Conservation (phyloP, 2,329 filamentous ascomycete species). For the Escovopsis weberi region DNA sequence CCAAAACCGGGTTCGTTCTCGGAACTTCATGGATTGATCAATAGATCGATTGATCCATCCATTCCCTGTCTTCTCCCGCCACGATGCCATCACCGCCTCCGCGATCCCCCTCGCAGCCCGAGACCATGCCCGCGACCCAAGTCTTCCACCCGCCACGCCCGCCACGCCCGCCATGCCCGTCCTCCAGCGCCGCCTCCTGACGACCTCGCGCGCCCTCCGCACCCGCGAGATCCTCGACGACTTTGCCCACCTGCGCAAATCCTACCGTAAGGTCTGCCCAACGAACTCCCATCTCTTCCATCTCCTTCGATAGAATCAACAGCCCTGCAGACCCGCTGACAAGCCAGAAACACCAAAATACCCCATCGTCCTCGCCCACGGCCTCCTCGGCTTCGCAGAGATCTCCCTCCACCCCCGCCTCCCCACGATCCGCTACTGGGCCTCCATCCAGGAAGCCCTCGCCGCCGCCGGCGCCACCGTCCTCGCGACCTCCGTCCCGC, state of each 20-base stretch:
- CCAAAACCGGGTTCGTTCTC: no score
- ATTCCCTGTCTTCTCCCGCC: background rate
- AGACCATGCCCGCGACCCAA: no score
- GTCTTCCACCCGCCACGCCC: no score
- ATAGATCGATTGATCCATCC: no score
- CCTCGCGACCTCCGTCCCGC: constrained; percentile 46
- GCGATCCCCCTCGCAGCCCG: background rate
- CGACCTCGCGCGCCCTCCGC: background rate
- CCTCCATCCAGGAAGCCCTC: constrained; percentile 46
- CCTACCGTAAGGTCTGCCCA: constrained; percentile 23
- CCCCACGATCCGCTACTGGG: constrained; percentile 48
- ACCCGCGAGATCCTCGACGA: constrained; percentile 27
- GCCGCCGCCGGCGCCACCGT: constrained; percentile 37
- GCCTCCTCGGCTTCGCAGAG: constrained; percentile 48
- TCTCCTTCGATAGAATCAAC: background rate
- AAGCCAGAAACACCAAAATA: constrained; percentile 38
- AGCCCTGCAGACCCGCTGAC: no score
- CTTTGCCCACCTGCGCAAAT: constrained; percentile 29
- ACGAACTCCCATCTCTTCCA: background rate
- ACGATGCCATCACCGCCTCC: constrained; percentile 6
- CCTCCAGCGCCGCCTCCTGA: background rate
- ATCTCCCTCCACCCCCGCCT: constrained; percentile 36
- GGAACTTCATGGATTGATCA: no score
- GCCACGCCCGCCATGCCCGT: no score
- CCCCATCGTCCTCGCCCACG: constrained; percentile 51